phyloP scores from a whole-genome alignment of 2,329 filamentous ascomycete genomes.

The Eurotiales sp. region DNA sequence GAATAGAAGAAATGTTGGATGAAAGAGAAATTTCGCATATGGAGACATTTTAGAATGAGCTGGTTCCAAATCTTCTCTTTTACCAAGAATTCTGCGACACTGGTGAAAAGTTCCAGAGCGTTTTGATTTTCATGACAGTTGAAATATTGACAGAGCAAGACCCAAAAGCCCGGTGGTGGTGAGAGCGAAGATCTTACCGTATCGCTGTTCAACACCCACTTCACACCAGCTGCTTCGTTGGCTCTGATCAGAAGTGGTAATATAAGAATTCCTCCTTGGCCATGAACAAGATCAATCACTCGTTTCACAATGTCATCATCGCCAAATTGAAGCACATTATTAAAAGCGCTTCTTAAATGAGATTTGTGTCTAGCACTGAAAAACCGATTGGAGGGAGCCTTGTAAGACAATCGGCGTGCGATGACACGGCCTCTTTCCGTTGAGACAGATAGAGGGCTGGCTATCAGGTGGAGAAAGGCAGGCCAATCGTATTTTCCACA shows the following conservation, averaged over 20 bases:
- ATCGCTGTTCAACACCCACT: background rate
- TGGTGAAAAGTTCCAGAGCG: conserved; percentile 2
- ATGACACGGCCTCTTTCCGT: background rate
- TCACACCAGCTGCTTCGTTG: background rate
- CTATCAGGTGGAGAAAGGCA: conserved; percentile 1
- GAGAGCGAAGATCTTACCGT: background rate
- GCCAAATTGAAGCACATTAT: background rate
- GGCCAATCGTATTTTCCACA: conserved; percentile 12
- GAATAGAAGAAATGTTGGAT: conserved; percentile 14
- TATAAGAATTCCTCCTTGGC: background rate
- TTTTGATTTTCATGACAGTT: background rate
- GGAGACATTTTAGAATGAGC: conserved; percentile 12
- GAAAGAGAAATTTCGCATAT: conserved; percentile 11
- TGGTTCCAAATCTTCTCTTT: conserved; percentile 9
- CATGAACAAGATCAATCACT: conserved; percentile 1
- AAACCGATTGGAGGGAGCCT: background rate
- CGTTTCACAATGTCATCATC: background rate
- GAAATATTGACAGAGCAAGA: background rate
- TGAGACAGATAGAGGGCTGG: background rate
- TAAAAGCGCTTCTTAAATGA: background rate
- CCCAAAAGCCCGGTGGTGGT: background rate
- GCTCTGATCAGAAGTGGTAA: conserved; percentile 2
- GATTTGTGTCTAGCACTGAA: background rate
- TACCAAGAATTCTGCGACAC: conserved; percentile 9
- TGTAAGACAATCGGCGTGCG: background rate